Conservation (phyloP, 768 basidiomycete genomes). For the Gelatoporia subvermispora region DNA sequence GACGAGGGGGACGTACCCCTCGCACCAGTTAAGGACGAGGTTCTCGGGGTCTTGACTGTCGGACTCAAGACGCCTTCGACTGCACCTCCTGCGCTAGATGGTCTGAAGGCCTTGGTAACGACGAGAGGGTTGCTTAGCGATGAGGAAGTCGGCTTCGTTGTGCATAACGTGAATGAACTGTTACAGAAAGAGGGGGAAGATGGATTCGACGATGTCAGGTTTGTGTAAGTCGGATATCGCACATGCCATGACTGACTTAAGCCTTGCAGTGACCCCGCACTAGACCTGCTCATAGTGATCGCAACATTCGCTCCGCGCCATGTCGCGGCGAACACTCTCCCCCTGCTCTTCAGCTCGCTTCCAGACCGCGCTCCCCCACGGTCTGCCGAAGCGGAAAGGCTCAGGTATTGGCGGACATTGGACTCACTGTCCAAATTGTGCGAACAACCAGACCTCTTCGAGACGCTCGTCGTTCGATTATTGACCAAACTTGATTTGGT, state of each 20-base stretch:
- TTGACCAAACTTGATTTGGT: conserved; percentile 71
- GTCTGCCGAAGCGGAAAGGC: conserved; percentile 50
- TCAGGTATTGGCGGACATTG: conserved; percentile 63
- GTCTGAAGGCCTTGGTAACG: conserved; percentile 61
- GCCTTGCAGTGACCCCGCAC: conserved; percentile 45
- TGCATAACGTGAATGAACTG: conserved; percentile 70
- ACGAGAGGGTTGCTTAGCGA: conserved; percentile 58
- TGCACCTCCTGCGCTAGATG: conserved; percentile 56
- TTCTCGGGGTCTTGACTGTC: conserved; percentile 59
- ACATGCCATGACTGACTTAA: neutral
- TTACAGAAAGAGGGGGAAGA: conserved; percentile 44
- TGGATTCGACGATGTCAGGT: conserved; percentile 47
- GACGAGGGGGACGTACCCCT: conserved; percentile 35
- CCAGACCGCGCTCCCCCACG: conserved; percentile 61
- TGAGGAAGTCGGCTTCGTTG: conserved; percentile 74
- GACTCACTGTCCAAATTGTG: conserved; percentile 69
- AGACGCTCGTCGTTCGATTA: conserved; percentile 73
- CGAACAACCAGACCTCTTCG: conserved; percentile 72
- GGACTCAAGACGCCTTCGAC: conserved; percentile 51
- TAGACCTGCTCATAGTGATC: conserved; percentile 62
- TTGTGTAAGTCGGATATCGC: conserved; percentile 16
- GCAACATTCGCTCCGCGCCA: conserved; percentile 55
- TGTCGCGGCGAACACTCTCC: conserved; percentile 72
- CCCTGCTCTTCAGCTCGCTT: conserved; percentile 69
- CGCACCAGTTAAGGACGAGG: conserved; percentile 65